Base-by-base conservation (phyloP, 2,329 filamentous ascomycete genomes). In the Sphaerulina musiva region DNA sequence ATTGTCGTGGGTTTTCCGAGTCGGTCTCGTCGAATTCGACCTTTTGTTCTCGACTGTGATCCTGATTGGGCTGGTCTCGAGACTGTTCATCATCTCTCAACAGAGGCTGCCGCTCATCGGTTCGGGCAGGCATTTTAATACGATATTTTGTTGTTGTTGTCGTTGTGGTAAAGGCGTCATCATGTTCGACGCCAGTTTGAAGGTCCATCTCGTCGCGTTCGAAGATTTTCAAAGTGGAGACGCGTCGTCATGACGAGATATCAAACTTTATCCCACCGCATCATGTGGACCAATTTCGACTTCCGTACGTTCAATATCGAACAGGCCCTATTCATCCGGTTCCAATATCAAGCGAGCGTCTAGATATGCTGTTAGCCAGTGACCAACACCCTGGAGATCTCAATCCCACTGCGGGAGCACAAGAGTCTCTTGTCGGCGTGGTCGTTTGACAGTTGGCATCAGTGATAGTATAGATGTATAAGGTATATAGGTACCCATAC, bases 11-110 rank as follows among this genome's bases (percentile, higher is more conserved):
- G 36, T 58, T 48, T 8, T 32, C 46, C 4, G 42, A 26, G 50
- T 58, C 56, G 10, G 55, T 50, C 29, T 53, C 43, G 23, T 49
- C 47, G 49, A 58, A 58, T 41, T 55, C 49, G 20, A 58, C 53
- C 12, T 57, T 54, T 8, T 51, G 20, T 6, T 43, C 14, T 10
- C 29, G 36, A 38, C 38, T 17, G 3, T 11, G 12, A 34, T 5
- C 17, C 4, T 23, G 36, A 14, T 26, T 9, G 9, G 9, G 46
- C 5, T 2, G 6, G 20, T 26, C 14, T 42, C 20, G 34, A 34
- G 20, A 17, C 14, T 50, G 31, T 6, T 38, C 34, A 38, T 38
- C 34, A 4, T 38, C 6, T n/a, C 34, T 38, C 10, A 54, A 46
- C 7, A 54, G 46, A 20, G 52, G 52, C 26, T 49, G 52, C 14